Base-by-base conservation (phyloP, 495 filamentous ascomycete genomes). In the Talaromyces trachyspermus region DNA sequence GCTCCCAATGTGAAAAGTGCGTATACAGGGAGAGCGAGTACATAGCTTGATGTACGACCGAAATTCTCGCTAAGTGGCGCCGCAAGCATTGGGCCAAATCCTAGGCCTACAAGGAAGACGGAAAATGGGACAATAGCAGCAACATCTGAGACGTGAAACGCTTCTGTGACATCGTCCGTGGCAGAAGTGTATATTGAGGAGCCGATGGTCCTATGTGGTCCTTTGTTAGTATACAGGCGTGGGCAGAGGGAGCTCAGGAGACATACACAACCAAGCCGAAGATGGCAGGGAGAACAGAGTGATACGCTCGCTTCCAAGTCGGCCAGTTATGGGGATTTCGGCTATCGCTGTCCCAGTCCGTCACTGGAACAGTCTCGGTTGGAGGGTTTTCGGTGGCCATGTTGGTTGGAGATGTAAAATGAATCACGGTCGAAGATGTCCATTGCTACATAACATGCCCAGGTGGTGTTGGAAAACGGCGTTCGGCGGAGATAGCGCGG, bases 1-100 rank as follows among this genome's bases (percentile, higher is more conserved):
- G 76, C 70, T 12, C 83, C 85, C 8, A 86, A 48, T 0, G 72
- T 76, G 60, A 87, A 87, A 4, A 86, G 56, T 11, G 71, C 71
- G 29, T 66, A 77, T 0, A 81, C 18, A 0, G 77, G 77, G 0
- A 69, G 53, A 2, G 70, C 77, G 18, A 71, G 60, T 2, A 79
- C 25, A 51, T 77, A 84, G 18, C 83, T 69, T 5, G 65, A 57
- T 43, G 69, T 66, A 5, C 80, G 67, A 12, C 80, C 80, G 48
- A 64, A 63, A 0, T 72, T 77, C 51, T 84, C 80, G 7, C 73
- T 78, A 3, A 81, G 58, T 1, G 80, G 80, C 0, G 74, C 72
- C 2, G 64, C 75, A 20, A 83, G 55, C 37, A 83, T 62, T 5
- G 80, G 79, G 1, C 79, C 80, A 26, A 80, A 71, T 2, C 64